These are phyloP conservation scores for Diaporthe ilicicola DNA, from an alignment of 2,329 filamentous ascomycete species.

Conservation along the genomic window DNA sequence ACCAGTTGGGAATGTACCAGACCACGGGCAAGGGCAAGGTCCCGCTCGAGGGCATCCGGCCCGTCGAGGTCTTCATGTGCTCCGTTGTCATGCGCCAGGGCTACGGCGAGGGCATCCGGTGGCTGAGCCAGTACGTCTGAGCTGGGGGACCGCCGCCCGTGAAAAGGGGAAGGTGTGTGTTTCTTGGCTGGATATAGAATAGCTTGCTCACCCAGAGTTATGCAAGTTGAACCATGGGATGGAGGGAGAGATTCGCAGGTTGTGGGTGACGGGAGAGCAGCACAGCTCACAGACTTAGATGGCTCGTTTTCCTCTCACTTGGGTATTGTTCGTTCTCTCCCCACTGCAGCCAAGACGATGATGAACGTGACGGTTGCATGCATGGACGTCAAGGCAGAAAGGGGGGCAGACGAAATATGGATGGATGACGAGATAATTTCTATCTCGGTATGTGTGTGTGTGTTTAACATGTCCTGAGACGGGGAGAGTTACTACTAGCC, in stretches of 20 bases:
- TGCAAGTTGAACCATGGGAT: background rate
- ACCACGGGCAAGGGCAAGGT: slow-evolving; percentile 97
- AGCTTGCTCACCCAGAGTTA: background rate
- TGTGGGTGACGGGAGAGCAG: background rate
- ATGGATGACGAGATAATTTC: slow-evolving; percentile 2
- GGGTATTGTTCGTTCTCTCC: background rate
- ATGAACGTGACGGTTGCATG: slow-evolving; percentile 6
- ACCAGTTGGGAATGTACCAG: slow-evolving; percentile 93
- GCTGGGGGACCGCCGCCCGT: slow-evolving; percentile 18
- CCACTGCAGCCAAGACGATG: background rate
- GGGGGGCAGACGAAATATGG: background rate
- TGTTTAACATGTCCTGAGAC: slow-evolving; percentile 25
- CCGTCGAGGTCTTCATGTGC: slow-evolving; percentile 99
- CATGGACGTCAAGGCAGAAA: background rate
- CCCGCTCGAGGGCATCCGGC: slow-evolving; percentile 85
- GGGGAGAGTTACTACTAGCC: slow-evolving; percentile 31
- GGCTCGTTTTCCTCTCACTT: background rate
- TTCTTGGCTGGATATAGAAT: background rate
- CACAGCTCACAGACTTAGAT: slow-evolving; percentile 5
- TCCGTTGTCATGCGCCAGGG: slow-evolving; percentile 98
- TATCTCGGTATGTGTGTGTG: slow-evolving; percentile 1
- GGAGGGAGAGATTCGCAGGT: background rate
- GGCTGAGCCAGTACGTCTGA: slow-evolving; percentile 93
- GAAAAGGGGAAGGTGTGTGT: background rate
- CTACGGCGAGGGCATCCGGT: slow-evolving; percentile 90